Evolutionary conservation across 768 basidiomycete species (phyloP), one percentile per base, ranked within the genome.

Genomic region (Lenzites betulinus): DNA sequence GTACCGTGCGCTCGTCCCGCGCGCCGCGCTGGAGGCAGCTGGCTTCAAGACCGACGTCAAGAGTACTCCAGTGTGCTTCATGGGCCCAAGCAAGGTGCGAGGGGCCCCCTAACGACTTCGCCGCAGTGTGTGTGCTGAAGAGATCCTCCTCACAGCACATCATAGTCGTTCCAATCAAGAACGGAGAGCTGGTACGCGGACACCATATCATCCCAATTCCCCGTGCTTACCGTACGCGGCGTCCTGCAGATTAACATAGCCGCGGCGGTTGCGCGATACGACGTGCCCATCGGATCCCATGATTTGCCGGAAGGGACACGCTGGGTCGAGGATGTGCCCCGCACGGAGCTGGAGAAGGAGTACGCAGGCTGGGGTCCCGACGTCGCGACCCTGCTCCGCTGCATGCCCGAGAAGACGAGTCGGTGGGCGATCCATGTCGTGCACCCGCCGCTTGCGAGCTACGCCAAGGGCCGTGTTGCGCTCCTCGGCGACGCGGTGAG

Each of bases 361-460:
- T 84, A 72, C 64, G 64, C 67, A 18, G 83, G 75, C 26, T 83
- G 80, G 76, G 83, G 83, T 5, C 66, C 68, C 8, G 82, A 84
- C 58, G 78, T 73, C 6, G 68, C 63, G 48, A 69, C 65, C 6
- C 71, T 85, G 16, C 66, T 85, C 0, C 66, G 75, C 16, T 76
- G 80, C 59, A 71, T 83, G 49, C 60, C 60, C 26, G 72, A 76
- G 51, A 73, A 73, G 16, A 77, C 80, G 2, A 82, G 74, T 51
- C 81, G 78, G 69, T 86, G 84, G 84, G 75, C 69, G 30, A 78
- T 86, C 42, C 83, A 85, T 52, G 71, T 75, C 7, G 56, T 84
- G 22, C 65, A 77, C 50, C 83, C 81, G 1, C 79, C 78, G 6
- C 72, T 86, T 20, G 52, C 73, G 18, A 76, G 67, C 15, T 86